A percentile compares a stretch with the other conserved stretches of the same genome.
Evolutionary conservation across 208 protist genomes (phyloP).

Genomic region (Leishmania major): DNA sequence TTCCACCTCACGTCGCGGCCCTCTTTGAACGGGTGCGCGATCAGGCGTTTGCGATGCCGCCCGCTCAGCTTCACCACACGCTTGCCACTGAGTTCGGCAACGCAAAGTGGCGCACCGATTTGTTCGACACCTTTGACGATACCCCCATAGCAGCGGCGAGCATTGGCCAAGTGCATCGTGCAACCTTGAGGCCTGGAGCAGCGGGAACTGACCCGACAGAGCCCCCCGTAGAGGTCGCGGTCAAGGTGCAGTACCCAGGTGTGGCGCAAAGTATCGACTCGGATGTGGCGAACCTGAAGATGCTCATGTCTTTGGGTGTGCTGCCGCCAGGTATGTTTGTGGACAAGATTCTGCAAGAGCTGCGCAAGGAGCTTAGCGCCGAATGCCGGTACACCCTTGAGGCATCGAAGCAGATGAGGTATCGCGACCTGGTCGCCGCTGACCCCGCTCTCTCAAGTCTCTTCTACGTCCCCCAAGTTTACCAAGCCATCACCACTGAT

Average conservation of each 20-base stretch:
- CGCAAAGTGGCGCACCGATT: conserved; percentile 45
- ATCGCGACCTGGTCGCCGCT: conserved; percentile 43
- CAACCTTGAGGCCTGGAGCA: conserved; percentile 48
- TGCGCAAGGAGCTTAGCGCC: conserved; percentile 66
- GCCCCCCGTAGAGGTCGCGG: conserved; percentile 81
- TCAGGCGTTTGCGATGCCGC: conserved; percentile 86
- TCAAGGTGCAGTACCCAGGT: conserved; percentile 92
- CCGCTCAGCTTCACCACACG: conserved; percentile 57
- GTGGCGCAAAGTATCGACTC: conserved; percentile 88
- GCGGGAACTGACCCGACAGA: conserved; percentile 34
- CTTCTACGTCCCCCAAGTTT: conserved; percentile 81
- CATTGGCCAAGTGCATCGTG: conserved; percentile 95
- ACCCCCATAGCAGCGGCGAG: conserved; percentile 95
- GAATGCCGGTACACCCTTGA: conserved; percentile 80
- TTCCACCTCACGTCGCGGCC: conserved; percentile 74
- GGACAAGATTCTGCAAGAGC: conserved; percentile 76
- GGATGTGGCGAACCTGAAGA: conserved; percentile 88
- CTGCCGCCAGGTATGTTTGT: conserved; percentile 85
- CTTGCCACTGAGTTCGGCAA: conserved; percentile 51
- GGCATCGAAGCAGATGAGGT: conserved; percentile 68
- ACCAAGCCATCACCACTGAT: conserved; percentile 52
- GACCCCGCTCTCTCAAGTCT: conserved; percentile 42
- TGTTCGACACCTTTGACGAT: conserved; percentile 87
- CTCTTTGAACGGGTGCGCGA: conserved; percentile 87
- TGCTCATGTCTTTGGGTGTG: conserved; percentile 73